Percentiles rank a stretch among this genome's conserved stretches.
phyloP scores from a whole-genome alignment of 306 rosid species.

The Castanea sativa region DNA sequence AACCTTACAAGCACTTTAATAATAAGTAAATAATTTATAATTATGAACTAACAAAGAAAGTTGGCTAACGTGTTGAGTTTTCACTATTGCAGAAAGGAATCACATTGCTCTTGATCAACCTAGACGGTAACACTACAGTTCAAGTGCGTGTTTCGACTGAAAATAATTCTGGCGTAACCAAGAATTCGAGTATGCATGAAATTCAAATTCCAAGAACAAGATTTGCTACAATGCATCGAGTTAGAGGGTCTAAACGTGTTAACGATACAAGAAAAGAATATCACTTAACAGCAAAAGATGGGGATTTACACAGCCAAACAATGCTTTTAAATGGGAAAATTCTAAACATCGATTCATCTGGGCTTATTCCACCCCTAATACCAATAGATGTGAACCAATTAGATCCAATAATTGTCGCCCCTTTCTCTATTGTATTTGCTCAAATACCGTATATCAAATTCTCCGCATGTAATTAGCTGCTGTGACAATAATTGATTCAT shows the following conservation, averaged over 20 bases:
- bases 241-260: neutral
- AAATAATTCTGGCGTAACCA: no score
- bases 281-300: constrained; percentile 64
- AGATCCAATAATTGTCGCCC: constrained; percentile 57
- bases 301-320: constrained; percentile 74
- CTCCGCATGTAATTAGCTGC: constrained; percentile 59
- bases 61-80: no score
- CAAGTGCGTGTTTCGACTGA: constrained; percentile 9
- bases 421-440: constrained; percentile 81
- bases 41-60: no score
- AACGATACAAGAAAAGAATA: constrained; percentile 59
- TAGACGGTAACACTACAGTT: constrained; percentile 52
- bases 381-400: constrained; percentile 56
- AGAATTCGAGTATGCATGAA: no score
- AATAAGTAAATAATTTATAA: no score
- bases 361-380: constrained; percentile 63
- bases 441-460: constrained; percentile 63
- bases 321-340: constrained; percentile 70
- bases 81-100: constrained; percentile 61
- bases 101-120: constrained; percentile 66
- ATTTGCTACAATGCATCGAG: no score
- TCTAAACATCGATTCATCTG: constrained; percentile 57
- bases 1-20: no score
- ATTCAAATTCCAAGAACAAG: no score
- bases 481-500: no score